Base-by-base conservation (phyloP, 1,284 basidiomycete genomes). In the Athelia psychrophila region DNA sequence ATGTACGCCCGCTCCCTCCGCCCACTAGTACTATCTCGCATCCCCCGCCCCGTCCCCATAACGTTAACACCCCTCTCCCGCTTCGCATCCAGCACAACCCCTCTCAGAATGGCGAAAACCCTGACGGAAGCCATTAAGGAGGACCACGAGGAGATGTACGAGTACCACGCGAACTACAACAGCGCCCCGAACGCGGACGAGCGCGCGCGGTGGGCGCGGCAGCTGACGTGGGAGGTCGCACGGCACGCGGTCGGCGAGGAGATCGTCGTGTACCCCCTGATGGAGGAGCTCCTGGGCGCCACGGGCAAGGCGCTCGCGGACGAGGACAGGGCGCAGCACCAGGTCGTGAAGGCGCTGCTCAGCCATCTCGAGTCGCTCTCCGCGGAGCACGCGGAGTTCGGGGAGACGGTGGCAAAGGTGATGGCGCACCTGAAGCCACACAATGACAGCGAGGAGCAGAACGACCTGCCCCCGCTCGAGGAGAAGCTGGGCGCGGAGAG, bases 231-330 rank as follows among this genome's bases (percentile, higher is more conserved):
- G 82, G 81, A 83, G 64, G 69, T 84, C 38, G 81, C 80, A 0
- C 73, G 81, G 0, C 83, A 85, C 57, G 79, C 84, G 3, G 77
- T 83, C 2, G 83, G 79, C 4, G 84, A 86, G 61, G 84, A 87
- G 63, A 77, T 86, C 46, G 74, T 87, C 19, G 78, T 85, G 1
- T 85, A 87, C 58, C 84, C 84, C 4, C 71, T 86, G 48, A 79
- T 87, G 75, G 83, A 87, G 64, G 71, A 80, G 57, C 70, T 80
- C 54, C 72, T 86, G 48, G 83, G 83, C 3, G 64, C 68, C 2
- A 64, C 78, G 56, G 84, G 83, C 1, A 65, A 67, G 51, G 57
- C 76, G 50, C 74, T 86, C 25, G 78, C 84, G 0, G 74, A 85
- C 55, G 66, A 80, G 32, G 84, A 87, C 59, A 71, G 83, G 8